Evolutionary conservation across 345 rosid genomes (phyloP), one percentile per base, ranked within the genome.

Genomic region (Eucalyptus sp.): DNA sequence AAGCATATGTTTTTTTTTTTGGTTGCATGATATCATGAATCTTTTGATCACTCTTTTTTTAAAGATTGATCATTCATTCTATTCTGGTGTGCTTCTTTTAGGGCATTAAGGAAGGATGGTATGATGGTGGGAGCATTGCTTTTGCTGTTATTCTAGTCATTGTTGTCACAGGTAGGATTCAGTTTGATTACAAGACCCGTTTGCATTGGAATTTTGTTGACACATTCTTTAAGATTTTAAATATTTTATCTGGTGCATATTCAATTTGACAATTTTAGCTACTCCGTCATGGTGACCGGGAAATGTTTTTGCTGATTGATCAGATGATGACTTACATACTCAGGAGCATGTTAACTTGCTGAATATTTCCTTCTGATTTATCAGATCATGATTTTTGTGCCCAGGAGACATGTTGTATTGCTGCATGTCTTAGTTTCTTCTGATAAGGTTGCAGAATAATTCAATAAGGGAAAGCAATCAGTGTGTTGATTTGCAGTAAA

Each of bases 101-200:
- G n/a, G 99, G 99, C 88, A 91, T 93, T 44, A 60, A 95, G 91
- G 93, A 93, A 93, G 99, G 99, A 88, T 98, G 99, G 99, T 98
- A 96, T 89, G 99, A 98, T 93, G 99, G 99, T 48, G 97, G 95
- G 68, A 98, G 99, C 96, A 98, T 98, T 88, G 95, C 96, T 89
- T 95, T 98, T 91, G 99, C 99, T 64, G 99, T 98, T 89, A 86
- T 95, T 86, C 97, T 98, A 87, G 99, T 98, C 91, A 95, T 98
- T 91, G 92, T 96, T 89, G 98, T 98, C 90, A 98, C 99, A 93
- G 99, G 99, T 98, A 89, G 86, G 85, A 81, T 88, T 52, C 62
- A n/a, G 2, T 90, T 54, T 52, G 52, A 64, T 71, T 71, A 18
- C 27, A 37, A 71, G 83, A 20, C 1, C 4, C 4, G 2, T 41